phyloP scores from a whole-genome alignment of 148 eudicot species.

The Vaccinium vitisidaea region DNA sequence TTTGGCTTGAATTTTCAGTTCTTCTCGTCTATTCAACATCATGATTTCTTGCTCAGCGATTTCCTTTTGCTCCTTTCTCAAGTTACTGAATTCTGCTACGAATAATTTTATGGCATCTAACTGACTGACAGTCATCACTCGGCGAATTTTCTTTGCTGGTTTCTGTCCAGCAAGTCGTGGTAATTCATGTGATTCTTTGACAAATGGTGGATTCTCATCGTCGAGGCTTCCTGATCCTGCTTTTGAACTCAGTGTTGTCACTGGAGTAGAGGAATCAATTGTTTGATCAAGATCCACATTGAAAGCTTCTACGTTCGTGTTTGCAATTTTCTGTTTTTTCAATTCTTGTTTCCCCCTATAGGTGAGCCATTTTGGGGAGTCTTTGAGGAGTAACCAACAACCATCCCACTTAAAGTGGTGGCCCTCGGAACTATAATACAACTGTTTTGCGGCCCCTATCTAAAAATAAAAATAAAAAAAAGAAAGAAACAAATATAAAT shows the following conservation, averaged over 20 bases:
- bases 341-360: neutral
- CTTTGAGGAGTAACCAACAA: constrained; percentile 1
- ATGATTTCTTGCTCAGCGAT: neutral
- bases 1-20: neutral
- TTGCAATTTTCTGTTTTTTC: neutral
- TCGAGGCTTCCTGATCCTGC: neutral
- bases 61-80: neutral
- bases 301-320: neutral
- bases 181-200: neutral
- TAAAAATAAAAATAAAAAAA: neutral
- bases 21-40: neutral
- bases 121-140: neutral
- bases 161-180: neutral
- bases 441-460: neutral
- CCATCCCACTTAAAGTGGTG: neutral
- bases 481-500: neutral
- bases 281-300: neutral
- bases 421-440: neutral
- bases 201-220: neutral
- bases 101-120: neutral
- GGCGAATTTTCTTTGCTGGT: neutral
- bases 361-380: neutral
- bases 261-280: neutral
- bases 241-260: neutral
- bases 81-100: neutral